Conservation (phyloP, 768 basidiomycete species). For the Pilatotrama ljubarskyi region DNA sequence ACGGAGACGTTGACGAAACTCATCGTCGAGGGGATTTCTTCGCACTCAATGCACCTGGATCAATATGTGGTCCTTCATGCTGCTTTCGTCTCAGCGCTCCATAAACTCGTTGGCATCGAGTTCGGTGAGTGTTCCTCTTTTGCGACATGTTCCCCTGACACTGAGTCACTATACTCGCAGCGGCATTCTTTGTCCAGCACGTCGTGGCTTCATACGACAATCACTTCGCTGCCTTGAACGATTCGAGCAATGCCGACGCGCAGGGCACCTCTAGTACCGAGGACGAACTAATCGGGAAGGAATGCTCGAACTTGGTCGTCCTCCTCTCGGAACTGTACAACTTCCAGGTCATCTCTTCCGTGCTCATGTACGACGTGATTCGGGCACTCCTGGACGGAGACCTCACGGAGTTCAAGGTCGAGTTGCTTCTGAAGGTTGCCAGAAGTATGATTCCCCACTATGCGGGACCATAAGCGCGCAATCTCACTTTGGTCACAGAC, state of each 20-base stretch:
- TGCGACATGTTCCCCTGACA: not conserved
- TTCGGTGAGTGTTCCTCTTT: conserved; percentile 64
- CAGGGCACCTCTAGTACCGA: conserved; percentile 6
- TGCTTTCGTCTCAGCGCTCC: conserved; percentile 76
- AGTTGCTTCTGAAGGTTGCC: conserved; percentile 82
- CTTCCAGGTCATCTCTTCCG: conserved; percentile 88
- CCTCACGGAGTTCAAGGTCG: conserved; percentile 79
- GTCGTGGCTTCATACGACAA: conserved; percentile 67
- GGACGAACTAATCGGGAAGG: conserved; percentile 65
- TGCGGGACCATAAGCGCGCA: too few species aligned
- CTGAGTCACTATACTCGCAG: conserved; percentile 42
- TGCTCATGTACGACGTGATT: conserved; percentile 90
- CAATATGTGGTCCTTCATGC: conserved; percentile 89
- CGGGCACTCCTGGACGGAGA: conserved; percentile 64
- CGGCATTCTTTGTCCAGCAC: conserved; percentile 80
- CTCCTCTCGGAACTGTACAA: conserved; percentile 94
- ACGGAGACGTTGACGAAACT: conserved; percentile 75
- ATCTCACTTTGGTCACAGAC: too few species aligned
- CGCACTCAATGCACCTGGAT: conserved; percentile 79
- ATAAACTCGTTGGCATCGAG: conserved; percentile 82
- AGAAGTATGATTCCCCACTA: too few species aligned
- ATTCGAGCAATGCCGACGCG: not conserved
- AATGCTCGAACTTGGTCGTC: conserved; percentile 84
- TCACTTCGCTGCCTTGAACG: conserved; percentile 42
- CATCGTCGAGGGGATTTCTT: conserved; percentile 76